phyloP scores from a whole-genome alignment of 2,329 filamentous ascomycete species.

The Penicillium brevicompactum region DNA sequence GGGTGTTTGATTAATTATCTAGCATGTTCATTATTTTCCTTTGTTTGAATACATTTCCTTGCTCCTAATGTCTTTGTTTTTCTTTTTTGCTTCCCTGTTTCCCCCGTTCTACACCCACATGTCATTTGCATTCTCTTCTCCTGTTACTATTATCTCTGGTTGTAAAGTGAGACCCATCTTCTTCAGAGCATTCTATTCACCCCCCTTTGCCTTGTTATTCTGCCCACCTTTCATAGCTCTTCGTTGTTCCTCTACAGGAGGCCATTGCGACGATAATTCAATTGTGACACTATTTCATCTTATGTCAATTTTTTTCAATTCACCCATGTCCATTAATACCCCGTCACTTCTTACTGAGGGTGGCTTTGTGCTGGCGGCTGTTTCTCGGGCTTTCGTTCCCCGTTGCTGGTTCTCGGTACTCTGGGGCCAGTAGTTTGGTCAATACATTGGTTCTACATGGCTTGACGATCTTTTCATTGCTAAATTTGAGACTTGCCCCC shows the following conservation, averaged over 20 bases:
- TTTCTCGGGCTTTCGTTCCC: neutral
- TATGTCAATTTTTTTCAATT: slow-evolving; percentile 1
- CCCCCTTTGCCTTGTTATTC: neutral
- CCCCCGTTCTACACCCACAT: slow-evolving; percentile 5
- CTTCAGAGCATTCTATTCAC: slow-evolving; percentile 20
- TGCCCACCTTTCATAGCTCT: slow-evolving; percentile 14
- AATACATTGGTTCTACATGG: neutral
- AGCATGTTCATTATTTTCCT: slow-evolving; percentile 35
- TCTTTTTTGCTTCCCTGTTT: slow-evolving; percentile 10
- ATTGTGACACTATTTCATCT: slow-evolving; percentile 16
- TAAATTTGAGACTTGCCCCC: no score
- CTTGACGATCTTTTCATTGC: neutral
- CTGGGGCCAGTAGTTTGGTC: neutral
- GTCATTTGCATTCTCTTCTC: slow-evolving; percentile 25
- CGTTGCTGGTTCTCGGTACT: slow-evolving; percentile 6
- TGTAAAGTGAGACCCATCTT: slow-evolving; percentile 28
- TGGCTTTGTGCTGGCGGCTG: slow-evolving; percentile 2
- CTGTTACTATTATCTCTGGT: slow-evolving; percentile 31
- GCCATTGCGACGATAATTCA: slow-evolving; percentile 21
- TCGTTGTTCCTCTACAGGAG: slow-evolving; percentile 20
- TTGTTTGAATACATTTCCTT: slow-evolving; percentile 31
- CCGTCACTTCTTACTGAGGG: neutral
- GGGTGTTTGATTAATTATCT: slow-evolving; percentile 37
- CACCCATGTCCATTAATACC: slow-evolving; percentile 2
- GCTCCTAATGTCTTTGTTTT: slow-evolving; percentile 17